phyloP scores from a whole-genome alignment of 495 filamentous ascomycete species.

The Aspergillus sclerotiicarbonarius region DNA sequence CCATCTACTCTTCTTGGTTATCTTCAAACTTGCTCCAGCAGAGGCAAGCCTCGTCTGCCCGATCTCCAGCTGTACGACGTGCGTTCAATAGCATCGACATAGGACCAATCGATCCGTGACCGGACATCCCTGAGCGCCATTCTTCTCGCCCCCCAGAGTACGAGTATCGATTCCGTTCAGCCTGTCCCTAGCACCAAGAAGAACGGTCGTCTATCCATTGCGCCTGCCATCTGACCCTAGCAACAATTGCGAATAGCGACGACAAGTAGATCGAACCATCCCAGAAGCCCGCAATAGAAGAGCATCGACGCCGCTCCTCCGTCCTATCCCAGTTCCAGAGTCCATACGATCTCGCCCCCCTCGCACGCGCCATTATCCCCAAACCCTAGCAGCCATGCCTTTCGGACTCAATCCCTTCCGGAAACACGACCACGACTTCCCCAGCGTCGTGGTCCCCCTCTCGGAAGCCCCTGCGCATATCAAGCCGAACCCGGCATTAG shows the following conservation, averaged over 20 bases:
- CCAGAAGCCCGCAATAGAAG: not conserved
- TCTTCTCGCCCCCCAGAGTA: not conserved
- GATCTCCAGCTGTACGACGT: slow-evolving; percentile 12
- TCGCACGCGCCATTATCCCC: slow-evolving; percentile 28
- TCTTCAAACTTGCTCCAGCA: slow-evolving; percentile 7
- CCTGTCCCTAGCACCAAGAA: slow-evolving; percentile 7
- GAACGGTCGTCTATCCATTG: slow-evolving; percentile 14
- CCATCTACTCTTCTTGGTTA: slow-evolving; percentile 13
- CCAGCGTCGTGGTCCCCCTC: slow-evolving; percentile 53
- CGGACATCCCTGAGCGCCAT: not conserved
- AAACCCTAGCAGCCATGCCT: slow-evolving; percentile 25
- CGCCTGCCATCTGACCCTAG: slow-evolving; percentile 15
- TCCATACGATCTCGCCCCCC: slow-evolving; percentile 1
- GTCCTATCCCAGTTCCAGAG: not conserved
- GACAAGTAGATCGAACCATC: slow-evolving; percentile 10
- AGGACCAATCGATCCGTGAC: slow-evolving; percentile 1
- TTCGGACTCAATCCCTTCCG: slow-evolving; percentile 50
- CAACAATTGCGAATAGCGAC: slow-evolving; percentile 1
- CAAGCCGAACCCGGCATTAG: slow-evolving; percentile 22
- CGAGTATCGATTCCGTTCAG: not conserved
- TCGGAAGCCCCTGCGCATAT: slow-evolving; percentile 37
- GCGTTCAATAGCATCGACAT: slow-evolving; percentile 15
- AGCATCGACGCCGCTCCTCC: not conserved
- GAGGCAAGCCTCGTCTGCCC: slow-evolving; percentile 3
- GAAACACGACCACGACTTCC: slow-evolving; percentile 48